A percentile compares a stretch with the other conserved stretches of the same genome.
phyloP scores from a whole-genome alignment of 371 early-diverging fungal genomes.

The Mortierella sp. region DNA sequence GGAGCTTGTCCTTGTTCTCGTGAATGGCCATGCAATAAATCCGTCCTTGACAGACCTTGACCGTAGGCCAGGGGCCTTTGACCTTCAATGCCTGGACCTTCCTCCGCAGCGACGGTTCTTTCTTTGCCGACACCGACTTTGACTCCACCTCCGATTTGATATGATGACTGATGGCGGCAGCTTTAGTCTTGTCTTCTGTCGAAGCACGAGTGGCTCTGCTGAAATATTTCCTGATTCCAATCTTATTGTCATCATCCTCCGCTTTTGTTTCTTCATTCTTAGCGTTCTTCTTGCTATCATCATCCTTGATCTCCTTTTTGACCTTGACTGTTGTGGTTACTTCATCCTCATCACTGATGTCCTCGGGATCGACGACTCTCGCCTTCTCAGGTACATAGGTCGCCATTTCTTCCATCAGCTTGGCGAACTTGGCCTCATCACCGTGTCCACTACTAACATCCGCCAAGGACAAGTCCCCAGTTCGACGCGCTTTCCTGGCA shows the following conservation, averaged over 20 bases:
- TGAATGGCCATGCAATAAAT: constrained; percentile 72
- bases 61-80: constrained; percentile 60
- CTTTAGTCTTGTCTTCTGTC: constrained; percentile 17
- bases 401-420: constrained; percentile 31
- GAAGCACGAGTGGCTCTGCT: constrained; percentile 9
- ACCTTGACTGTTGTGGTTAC: constrained; percentile 5
- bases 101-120: constrained; percentile 34
- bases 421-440: constrained; percentile 29
- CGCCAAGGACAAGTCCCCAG: constrained; percentile 28
- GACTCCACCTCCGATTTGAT: no score
- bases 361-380: constrained; percentile 40
- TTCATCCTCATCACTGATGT: constrained; percentile 8
- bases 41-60: constrained; percentile 70
- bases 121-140: neutral
- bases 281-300: neutral
- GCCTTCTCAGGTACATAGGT: constrained; percentile 55
- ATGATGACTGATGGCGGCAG: no score
- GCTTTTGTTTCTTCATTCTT: constrained; percentile 27
- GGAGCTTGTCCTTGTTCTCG: constrained; percentile 66
- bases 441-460: constrained; percentile 40
- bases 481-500: constrained; percentile 7
- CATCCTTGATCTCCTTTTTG: constrained; percentile 12
- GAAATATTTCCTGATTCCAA: constrained; percentile 41
- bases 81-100: constrained; percentile 31
- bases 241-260: constrained; percentile 9